Percentiles rank a stretch among this genome's conserved stretches.
phyloP scores from a whole-genome alignment of 768 basidiomycete genomes.

The Boletales sp. region DNA sequence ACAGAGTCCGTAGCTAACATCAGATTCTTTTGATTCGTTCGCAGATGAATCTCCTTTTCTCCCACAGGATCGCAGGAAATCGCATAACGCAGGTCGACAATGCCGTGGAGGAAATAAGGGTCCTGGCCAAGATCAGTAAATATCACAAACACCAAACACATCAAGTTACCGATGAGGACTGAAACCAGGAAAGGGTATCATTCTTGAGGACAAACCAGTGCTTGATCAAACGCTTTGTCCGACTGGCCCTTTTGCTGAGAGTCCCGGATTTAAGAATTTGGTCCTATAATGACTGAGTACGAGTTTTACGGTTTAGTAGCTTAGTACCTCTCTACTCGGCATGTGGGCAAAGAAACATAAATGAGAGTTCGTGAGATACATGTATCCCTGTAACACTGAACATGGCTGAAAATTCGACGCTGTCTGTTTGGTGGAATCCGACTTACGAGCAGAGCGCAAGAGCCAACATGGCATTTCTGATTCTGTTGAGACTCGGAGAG shows the following conservation, averaged over 20 bases:
- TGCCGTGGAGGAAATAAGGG: conserved; percentile 96
- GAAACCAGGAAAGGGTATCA: conserved; percentile 95
- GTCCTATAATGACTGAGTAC: conserved; percentile 49
- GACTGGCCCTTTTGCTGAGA: conserved; percentile 80
- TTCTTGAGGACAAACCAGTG: conserved; percentile 98
- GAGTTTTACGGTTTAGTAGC: background rate
- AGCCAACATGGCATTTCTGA: conserved; percentile 94
- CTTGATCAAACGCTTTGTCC: conserved; percentile 89
- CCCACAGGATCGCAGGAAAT: conserved; percentile 79
- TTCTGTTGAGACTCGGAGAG: conserved; percentile 2
- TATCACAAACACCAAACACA: background rate
- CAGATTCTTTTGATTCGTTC: conserved; percentile 78
- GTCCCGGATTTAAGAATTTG: conserved; percentile 91
- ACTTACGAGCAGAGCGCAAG: conserved; percentile 83
- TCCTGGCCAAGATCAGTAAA: conserved; percentile 50
- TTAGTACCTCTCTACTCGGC: conserved; percentile 77
- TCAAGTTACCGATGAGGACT: conserved; percentile 75
- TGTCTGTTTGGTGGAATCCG: background rate
- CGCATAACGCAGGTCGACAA: conserved; percentile 92
- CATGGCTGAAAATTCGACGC: conserved; percentile 2
- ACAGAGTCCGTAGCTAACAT: conserved; percentile 72
- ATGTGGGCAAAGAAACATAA: conserved; percentile 97
- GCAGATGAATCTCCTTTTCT: conserved; percentile 76
- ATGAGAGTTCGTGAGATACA: conserved; percentile 92
- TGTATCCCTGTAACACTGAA: conserved; percentile 91